Evolutionary conservation across 2,329 filamentous ascomycete genomes (phyloP).

Genomic region (Thelonectria blattea): DNA sequence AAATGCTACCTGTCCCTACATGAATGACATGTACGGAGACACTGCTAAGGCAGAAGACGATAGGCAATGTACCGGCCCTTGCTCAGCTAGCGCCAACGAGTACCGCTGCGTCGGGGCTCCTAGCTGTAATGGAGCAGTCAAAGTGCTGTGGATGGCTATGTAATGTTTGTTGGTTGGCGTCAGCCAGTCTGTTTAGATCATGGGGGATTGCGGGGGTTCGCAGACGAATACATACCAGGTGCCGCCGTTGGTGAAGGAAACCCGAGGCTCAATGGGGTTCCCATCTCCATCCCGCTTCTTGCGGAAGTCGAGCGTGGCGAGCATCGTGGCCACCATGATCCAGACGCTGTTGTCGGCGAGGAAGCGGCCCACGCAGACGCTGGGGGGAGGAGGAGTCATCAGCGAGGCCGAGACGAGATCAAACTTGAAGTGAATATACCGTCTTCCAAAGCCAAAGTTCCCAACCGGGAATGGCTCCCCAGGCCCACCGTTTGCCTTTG

Average conservation of each 20-base stretch:
- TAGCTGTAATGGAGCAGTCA: conserved; percentile 36
- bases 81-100: conserved; percentile 21
- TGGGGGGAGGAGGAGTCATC: conserved; percentile 9
- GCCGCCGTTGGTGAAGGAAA: conserved; percentile 42
- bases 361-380: conserved; percentile 42
- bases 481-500: conserved; percentile 34
- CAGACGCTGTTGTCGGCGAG: conserved; percentile 46
- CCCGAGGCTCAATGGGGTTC: conserved; percentile 36
- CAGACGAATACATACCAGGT: conserved; percentile 37
- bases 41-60: background rate
- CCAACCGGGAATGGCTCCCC: conserved; percentile 52
- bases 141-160: conserved; percentile 43
- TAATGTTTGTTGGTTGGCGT: background rate
- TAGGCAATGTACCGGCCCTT: background rate
- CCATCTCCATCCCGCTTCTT: conserved; percentile 35
- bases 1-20: background rate
- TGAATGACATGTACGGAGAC: background rate
- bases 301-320: conserved; percentile 38
- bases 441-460: conserved; percentile 44
- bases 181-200: conserved; percentile 5
- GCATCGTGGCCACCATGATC: conserved; percentile 45
- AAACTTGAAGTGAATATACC: conserved; percentile 26
- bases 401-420: background rate
- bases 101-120: conserved; percentile 22
- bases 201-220: conserved; percentile 6